phyloP scores from a whole-genome alignment of 1,139 yeast species.

The Hyphopichia khmerensis region DNA sequence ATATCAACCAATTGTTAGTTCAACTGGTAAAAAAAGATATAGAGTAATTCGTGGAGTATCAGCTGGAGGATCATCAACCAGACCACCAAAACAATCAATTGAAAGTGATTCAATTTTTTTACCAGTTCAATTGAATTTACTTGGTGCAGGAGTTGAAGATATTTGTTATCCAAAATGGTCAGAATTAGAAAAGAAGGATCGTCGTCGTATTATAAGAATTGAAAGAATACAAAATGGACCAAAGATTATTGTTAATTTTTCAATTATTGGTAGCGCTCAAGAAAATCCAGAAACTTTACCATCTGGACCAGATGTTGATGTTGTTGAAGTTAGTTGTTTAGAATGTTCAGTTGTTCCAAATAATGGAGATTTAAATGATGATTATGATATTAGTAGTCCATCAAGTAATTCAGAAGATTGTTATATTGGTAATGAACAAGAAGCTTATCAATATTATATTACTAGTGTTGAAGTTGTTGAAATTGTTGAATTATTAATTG shows the following conservation, averaged over 20 bases:
- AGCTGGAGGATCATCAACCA: slow-evolving; percentile 57
- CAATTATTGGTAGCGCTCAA: slow-evolving; percentile 51
- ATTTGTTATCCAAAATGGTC: slow-evolving; percentile 54
- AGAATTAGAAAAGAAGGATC: slow-evolving; percentile 42
- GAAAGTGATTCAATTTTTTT: slow-evolving; percentile 32
- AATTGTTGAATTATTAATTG: slow-evolving; percentile 59
- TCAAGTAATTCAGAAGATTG: not conserved
- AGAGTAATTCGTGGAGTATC: slow-evolving; percentile 56
- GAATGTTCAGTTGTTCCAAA: slow-evolving; percentile 37
- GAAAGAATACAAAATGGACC: slow-evolving; percentile 53
- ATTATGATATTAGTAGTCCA: slow-evolving; percentile 22
- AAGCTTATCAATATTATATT: slow-evolving; percentile 47
- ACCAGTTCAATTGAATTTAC: slow-evolving; percentile 47
- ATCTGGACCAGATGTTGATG: slow-evolving; percentile 43
- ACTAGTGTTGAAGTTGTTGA: slow-evolving; percentile 67
- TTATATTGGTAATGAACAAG: slow-evolving; percentile 11
- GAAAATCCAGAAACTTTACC: slow-evolving; percentile 44
- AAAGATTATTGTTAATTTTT: slow-evolving; percentile 46
- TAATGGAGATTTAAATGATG: slow-evolving; percentile 19
- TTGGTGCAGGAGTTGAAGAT: slow-evolving; percentile 45
- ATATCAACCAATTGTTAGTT: slow-evolving; percentile 3
- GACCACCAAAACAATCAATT: slow-evolving; percentile 50
- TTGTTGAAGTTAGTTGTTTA: slow-evolving; percentile 59
- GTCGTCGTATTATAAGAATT: slow-evolving; percentile 56
- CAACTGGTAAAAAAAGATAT: slow-evolving; percentile 22